Base-by-base conservation (phyloP, 768 basidiomycete species). In the Tricholoma saponaceum region DNA sequence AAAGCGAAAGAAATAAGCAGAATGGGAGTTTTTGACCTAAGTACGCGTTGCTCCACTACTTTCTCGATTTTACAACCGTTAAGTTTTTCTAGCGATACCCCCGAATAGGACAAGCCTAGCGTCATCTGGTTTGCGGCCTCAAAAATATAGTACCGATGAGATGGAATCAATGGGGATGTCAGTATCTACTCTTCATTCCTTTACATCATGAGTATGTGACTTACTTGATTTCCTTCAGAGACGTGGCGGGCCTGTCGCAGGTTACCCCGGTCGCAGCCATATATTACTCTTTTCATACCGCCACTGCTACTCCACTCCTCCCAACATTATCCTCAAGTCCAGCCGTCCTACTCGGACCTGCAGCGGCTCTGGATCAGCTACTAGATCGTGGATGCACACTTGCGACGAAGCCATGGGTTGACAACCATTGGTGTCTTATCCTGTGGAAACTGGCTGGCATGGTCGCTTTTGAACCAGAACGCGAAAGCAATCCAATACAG, bases 391-490 rank as follows among this genome's bases (percentile, higher is more conserved):
- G 89, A 0, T 95, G 92, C 60, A 68, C 65, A 2, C 78, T 92
- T 22, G 90, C 83, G 2, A 90, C 85, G 7, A 76, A 84, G 60
- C 71, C 77, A 22, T 99, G 97, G 97, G 86, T 97, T 1, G 83
- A 89, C 52, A 98, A 98, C 64, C 95, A 97, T 64, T 99, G 94
- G 91, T 70, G 74, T 9, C 72, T 95, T 46, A 84, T 98, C 28
- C 78, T 99, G 3, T 99, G 97, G 97, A 99, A 99, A 73, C 72
- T 97, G 20, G 92, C 94, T 3, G 89, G 91, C 12, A 84, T 93
- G 81, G 87, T 86, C 1, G 76, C 80, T 33, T 77, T 94, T 1
- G 85, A 91, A 57, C 94, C 95, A 4, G 69, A 78, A 23, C 73
- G 76, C 39, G 85, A 85, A 65, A 66, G 58, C 13, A 71, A 80